Evolutionary conservation across 352 stramenopile species (phyloP), one percentile per base, ranked within the genome.

Genomic region (Stephanocyclus meneghinianus): DNA sequence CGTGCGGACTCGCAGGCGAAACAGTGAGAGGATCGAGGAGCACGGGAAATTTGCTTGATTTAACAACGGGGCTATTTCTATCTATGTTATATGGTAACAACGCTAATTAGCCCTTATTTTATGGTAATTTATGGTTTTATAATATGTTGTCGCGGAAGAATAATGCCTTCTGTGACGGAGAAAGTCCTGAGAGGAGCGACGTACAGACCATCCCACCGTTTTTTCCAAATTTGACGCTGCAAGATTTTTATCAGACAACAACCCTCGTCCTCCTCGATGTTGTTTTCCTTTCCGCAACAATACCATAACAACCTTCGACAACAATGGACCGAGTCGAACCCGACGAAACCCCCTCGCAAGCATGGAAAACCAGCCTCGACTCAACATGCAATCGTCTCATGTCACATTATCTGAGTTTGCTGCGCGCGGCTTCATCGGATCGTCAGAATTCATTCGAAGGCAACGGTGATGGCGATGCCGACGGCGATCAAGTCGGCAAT

Each of bases 371-470:
- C 53, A 83, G 71, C 15, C 74, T 93, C n/a, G 91, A 91, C 69
- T 85, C 87, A 9, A 92, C 85, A 1, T 88, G 83, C 81, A 93
- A 93, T 85, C 81, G 89, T 32, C 68, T 93, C 8, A 89, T 87
- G 37, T 89, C 83, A 1, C 87, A 93, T 67, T 93, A 93, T 66
- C 70, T 90, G 8, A 90, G 85, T 61, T 66, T 93, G 13, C 51
- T 93, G 9, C 65, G 83, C 30, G 74, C 88, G 15, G 86, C 85
- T 15, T 85, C 86, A 11, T 88, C 88, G 10, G 61, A 69, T 11
- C 18, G 66, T 2, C 56, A 2, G 35, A 15, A 10, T 47, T 35
- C 18, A 60, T 75, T 65, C 56, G 42, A 61, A 21, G 59, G 47
- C 48, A 68, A 53, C 18, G 81, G 80, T 67, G 73, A 66, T 57